Evolutionary conservation across 2,329 filamentous ascomycete genomes (phyloP).

Genomic region (Sporothrix luriei): DNA sequence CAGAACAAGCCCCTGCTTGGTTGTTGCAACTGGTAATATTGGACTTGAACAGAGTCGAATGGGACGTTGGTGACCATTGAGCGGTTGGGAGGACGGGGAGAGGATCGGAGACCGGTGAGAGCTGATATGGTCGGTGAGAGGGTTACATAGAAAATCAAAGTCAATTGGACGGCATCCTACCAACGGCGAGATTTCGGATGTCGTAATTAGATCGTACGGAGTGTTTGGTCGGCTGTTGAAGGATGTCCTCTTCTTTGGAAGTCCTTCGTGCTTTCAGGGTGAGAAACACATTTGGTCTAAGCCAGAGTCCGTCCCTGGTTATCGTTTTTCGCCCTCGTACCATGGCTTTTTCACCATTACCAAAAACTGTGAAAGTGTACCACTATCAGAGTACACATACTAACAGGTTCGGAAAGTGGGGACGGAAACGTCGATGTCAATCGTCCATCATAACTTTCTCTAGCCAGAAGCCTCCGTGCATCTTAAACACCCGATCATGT

Average conservation of each 20-base stretch:
- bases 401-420: background rate
- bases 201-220: too few species aligned
- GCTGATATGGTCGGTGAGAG: background rate
- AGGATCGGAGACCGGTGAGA: constrained; percentile 1
- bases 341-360: background rate
- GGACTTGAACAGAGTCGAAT: background rate
- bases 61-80: background rate
- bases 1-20: background rate
- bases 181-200: background rate
- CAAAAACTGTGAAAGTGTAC: background rate
- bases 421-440: background rate
- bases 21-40: background rate
- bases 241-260: too few species aligned
- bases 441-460: background rate
- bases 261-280: background rate
- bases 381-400: background rate
- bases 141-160: constrained; percentile 1
- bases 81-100: background rate
- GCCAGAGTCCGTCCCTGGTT: background rate
- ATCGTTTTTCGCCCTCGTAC: background rate
- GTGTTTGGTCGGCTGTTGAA: background rate
- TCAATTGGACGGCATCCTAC: background rate
- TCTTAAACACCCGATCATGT: background rate
- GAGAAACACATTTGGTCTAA: background rate
- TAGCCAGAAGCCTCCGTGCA: background rate